These are phyloP conservation scores for Silybum marianum DNA, from an alignment of 129 eudicot genomes.

Conservation along the genomic window DNA sequence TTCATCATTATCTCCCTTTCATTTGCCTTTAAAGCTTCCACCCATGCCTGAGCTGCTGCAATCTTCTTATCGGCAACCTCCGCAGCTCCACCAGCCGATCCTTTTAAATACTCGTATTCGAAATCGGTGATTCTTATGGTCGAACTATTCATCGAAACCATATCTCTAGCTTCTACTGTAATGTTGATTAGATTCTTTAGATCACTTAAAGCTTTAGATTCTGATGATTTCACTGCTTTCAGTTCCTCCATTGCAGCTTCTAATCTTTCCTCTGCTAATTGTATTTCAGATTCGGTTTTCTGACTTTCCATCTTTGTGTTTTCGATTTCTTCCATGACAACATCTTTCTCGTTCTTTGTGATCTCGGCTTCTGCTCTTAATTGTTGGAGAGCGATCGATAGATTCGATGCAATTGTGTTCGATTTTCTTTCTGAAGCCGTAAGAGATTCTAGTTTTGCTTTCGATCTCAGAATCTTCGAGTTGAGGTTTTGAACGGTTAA, in stretches of 20 bases:
- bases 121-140: conserved; percentile 57
- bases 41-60: conserved; percentile 85
- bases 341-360: conserved; percentile 45
- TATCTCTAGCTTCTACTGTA: conserved; percentile 50
- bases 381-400: conserved; percentile 44
- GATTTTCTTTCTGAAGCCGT: conserved; percentile 52
- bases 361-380: conserved; percentile 49
- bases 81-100: conserved; percentile 55
- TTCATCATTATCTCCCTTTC: conserved; percentile 60
- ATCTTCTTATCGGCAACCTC: conserved; percentile 79
- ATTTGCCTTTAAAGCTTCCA: conserved; percentile 69
- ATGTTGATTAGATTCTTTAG: conserved; percentile 42
- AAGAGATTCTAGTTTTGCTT: conserved; percentile 56
- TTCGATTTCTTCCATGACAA: conserved; percentile 43
- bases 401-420: conserved; percentile 38
- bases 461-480: conserved; percentile 69
- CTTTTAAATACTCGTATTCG: conserved; percentile 69
- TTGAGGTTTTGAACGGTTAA: conserved; percentile 54
- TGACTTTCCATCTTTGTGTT: conserved; percentile 39
- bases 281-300: conserved; percentile 43
- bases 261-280: conserved; percentile 50
- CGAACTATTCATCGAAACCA: conserved; percentile 39
- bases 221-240: conserved; percentile 53
- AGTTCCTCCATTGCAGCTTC: conserved; percentile 57
- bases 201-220: conserved; percentile 51